phyloP scores from a whole-genome alignment of 352 stramenopile species.

The Aphanomyces stellatus region DNA sequence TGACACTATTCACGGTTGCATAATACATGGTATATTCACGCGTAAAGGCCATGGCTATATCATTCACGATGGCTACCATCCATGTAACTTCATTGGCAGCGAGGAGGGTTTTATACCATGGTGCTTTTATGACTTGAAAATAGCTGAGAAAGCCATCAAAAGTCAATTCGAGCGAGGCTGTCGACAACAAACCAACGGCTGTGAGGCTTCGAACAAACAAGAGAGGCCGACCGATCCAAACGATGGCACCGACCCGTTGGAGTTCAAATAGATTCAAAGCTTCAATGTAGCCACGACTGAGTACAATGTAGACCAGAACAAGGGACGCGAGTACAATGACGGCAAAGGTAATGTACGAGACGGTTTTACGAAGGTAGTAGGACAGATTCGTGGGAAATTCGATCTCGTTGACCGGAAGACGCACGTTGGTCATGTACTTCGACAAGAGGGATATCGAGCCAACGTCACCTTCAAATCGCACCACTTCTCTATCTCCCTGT shows the following conservation, averaged over 20 bases:
- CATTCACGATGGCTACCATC: slow-evolving; percentile 4
- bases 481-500: not conserved
- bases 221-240: slow-evolving; percentile 4
- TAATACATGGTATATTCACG: slow-evolving; percentile 3
- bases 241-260: not conserved
- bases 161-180: not conserved
- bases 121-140: not conserved
- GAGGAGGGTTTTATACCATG: slow-evolving; percentile 5
- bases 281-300: not conserved
- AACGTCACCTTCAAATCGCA: not conserved
- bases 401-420: not conserved
- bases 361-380: not conserved
- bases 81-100: slow-evolving; percentile 4
- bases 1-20: not conserved
- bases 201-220: not conserved
- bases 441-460: not conserved
- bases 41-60: not conserved
- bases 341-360: not conserved
- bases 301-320: not conserved
- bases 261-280: not conserved
- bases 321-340: not conserved
- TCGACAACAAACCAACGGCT: not conserved
- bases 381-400: not conserved
- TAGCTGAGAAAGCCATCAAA: not conserved
- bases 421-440: too few species aligned